phyloP scores from a whole-genome alignment of 768 basidiomycete genomes.

The Lactarius sanguifluus region DNA sequence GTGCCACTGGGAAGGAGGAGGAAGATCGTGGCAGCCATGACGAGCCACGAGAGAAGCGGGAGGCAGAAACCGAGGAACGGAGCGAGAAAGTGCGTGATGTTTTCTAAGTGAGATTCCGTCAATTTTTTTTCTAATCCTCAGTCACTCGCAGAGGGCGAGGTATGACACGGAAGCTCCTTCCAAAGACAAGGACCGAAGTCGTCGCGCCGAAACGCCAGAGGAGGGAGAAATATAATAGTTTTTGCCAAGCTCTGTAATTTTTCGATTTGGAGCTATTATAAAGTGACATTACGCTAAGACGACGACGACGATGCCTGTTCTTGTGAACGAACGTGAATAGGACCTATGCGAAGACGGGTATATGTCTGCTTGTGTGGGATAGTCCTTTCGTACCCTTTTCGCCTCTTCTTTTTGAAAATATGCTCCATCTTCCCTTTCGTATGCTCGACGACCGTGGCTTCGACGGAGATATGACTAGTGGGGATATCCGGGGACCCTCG shows the following conservation, averaged over 20 bases:
- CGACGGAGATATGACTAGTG: slow-evolving; percentile 62
- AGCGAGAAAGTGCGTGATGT: slow-evolving; percentile 51
- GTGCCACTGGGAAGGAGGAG: slow-evolving; percentile 42
- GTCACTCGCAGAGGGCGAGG: slow-evolving; percentile 57
- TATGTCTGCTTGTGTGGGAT: slow-evolving; percentile 93
- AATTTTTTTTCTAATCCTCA: slow-evolving; percentile 10
- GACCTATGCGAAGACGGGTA: slow-evolving; percentile 90
- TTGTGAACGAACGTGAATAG: slow-evolving; percentile 53
- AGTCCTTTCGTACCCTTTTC: slow-evolving; percentile 97
- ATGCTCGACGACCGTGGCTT: slow-evolving; percentile 95
- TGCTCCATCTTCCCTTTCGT: slow-evolving; percentile 92
- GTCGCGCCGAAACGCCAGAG: slow-evolving; percentile 68
- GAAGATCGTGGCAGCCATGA: slow-evolving; percentile 54
- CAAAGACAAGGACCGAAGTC: slow-evolving; percentile 45
- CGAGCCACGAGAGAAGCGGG: slow-evolving; percentile 37
- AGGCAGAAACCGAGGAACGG: slow-evolving; percentile 43
- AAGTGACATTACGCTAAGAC: slow-evolving; percentile 33
- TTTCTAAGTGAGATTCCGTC: slow-evolving; percentile 6
- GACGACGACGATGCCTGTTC: slow-evolving; percentile 32
- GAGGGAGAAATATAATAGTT: slow-evolving; percentile 75
- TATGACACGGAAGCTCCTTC: slow-evolving; percentile 43
- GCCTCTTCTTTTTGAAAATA: slow-evolving; percentile 94
- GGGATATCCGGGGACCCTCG: slow-evolving; percentile 76
- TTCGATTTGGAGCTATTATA: slow-evolving; percentile 9
- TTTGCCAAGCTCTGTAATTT: slow-evolving; percentile 1